Evolutionary conservation across 164 flowering plant genomes (phyloP).

Genomic region (Aristolochia fimbriata): DNA sequence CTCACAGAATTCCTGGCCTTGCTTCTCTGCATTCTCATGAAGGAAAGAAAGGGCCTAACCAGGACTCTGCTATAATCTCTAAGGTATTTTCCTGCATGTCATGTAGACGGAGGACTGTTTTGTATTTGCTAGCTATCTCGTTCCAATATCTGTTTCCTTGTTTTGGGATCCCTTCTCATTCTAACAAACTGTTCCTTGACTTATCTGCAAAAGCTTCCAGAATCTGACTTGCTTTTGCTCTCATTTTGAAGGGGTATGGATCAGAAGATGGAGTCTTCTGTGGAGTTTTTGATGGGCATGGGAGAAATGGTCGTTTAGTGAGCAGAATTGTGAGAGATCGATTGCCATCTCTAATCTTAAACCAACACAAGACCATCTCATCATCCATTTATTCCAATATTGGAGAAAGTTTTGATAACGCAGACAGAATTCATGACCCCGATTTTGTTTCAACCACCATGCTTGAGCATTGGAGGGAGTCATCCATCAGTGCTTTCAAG

Average conservation of each 20-base stretch:
- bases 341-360: constrained; percentile 22
- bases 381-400: background rate
- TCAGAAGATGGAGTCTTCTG: constrained; percentile 42
- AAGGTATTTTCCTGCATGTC: constrained; percentile 32
- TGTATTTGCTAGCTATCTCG: background rate
- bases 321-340: constrained; percentile 57
- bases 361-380: constrained; percentile 24
- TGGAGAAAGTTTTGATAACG: too few species aligned
- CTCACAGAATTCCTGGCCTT: constrained; percentile 14
- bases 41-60: constrained; percentile 71
- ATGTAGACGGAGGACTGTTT: background rate
- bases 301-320: constrained; percentile 61
- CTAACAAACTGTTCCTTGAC: background rate
- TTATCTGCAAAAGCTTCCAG: background rate
- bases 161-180: background rate
- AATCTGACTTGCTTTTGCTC: background rate
- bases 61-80: constrained; percentile 57
- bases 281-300: constrained; percentile 93
- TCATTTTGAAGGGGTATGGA: constrained; percentile 48
- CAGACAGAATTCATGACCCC: constrained; percentile 1
- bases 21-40: constrained; percentile 43
- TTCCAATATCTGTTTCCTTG: background rate
- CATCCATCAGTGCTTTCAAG: constrained; percentile 48
- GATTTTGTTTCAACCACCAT: constrained; percentile 12
- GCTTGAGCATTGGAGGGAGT: constrained; percentile 46